These are phyloP conservation scores for Xerocomus nothofagi DNA, from an alignment of 1,284 basidiomycete genomes.

Conservation along the genomic window DNA sequence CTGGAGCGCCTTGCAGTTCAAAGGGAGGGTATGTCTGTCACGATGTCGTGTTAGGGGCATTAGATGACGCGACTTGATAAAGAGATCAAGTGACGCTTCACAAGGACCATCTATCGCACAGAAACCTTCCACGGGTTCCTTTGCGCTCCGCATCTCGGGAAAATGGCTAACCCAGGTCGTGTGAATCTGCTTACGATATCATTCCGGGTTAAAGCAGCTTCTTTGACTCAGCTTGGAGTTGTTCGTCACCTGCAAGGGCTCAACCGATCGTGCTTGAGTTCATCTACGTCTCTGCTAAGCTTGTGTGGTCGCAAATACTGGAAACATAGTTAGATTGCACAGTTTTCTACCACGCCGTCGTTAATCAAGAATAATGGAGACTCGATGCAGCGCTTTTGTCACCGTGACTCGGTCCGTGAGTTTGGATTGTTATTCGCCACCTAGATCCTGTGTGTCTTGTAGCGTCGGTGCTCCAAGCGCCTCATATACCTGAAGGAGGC, in stretches of 20 bases:
- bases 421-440: not conserved
- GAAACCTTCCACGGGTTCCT: not conserved
- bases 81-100: not conserved
- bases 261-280: not conserved
- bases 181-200: too few relatives aligned
- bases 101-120: not conserved
- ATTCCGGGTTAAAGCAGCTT: not conserved
- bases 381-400: not conserved
- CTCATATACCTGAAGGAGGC: slow-evolving; percentile 8
- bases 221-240: not conserved
- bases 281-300: not conserved
- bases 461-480: not conserved
- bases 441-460: not conserved
- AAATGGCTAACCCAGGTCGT: not conserved
- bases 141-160: not conserved
- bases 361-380: not conserved
- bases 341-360: not conserved
- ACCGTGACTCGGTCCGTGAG: too few relatives aligned
- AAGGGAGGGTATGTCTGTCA: not conserved
- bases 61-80: not conserved
- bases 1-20: too few relatives aligned
- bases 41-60: not conserved
- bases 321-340: not conserved
- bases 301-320: not conserved
- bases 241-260: not conserved